A percentile compares a stretch with the other conserved stretches of the same genome.
Conservation (phyloP, 1,284 basidiomycete species). For the Tremellales sp. region DNA sequence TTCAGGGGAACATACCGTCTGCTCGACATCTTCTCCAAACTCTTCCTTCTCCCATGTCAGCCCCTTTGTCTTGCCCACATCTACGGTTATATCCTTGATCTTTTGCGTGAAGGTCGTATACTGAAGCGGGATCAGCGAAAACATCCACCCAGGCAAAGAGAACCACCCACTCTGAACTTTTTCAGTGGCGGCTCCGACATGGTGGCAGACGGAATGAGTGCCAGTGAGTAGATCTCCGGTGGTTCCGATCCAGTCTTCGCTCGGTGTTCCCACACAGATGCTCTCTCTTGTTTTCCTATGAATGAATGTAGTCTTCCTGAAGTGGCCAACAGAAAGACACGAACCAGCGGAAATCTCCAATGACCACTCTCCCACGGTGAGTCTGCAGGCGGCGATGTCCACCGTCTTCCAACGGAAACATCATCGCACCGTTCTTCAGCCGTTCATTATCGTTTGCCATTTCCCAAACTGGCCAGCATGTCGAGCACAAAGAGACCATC, state of each 20-base stretch:
- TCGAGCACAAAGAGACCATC: conserved; percentile 15
- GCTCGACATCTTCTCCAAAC: conserved; percentile 36
- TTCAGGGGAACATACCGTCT: conserved; percentile 27
- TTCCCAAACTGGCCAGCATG: background rate
- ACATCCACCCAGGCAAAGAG: background rate
- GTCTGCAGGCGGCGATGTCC: too few species aligned
- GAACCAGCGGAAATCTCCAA: too few species aligned
- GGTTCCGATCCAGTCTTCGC: too few species aligned
- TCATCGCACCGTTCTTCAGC: background rate
- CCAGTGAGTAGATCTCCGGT: too few species aligned
- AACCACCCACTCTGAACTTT: conserved; percentile 36
- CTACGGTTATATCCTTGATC: conserved; percentile 42
- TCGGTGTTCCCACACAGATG: too few species aligned
- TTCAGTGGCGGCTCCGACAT: conserved; percentile 46
- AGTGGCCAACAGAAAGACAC: too few species aligned
- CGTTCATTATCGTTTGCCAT: background rate
- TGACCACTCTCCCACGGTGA: too few species aligned
- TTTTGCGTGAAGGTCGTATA: conserved; percentile 46
- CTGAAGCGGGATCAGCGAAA: conserved; percentile 17
- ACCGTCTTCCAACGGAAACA: background rate
- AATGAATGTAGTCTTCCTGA: too few species aligned
- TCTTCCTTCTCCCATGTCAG: conserved; percentile 45
- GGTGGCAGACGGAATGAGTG: too few species aligned
- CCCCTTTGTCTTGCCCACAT: conserved; percentile 42
- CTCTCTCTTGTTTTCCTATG: too few species aligned